Evolutionary conservation across 192 early-diverging fungal species (phyloP), one percentile per base, ranked within the genome.

Genomic region (Gaertneriomyces sp.): DNA sequence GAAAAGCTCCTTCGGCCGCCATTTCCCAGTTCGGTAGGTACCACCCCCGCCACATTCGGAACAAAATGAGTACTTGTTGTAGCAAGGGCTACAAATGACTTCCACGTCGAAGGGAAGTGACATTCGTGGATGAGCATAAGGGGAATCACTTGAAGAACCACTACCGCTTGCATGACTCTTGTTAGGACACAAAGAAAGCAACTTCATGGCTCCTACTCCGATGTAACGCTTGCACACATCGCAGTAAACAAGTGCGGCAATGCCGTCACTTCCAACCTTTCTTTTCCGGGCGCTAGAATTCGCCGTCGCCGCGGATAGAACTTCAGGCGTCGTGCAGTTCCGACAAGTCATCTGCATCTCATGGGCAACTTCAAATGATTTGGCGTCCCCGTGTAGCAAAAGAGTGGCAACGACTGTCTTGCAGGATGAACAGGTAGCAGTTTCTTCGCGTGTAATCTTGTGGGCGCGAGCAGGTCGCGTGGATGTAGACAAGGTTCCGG

Each of bases 1-100:
- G 67, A 77, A 77, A 5, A 77, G 45, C 66, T 58, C 74, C 47
- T 43, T 40, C 9, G 76, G 76, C 4, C 76, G 50, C 53, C 55
- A 77, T 50, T 77, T 77, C 19, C 76, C 76, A n/a, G 80, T 82
- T 4, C 80, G 69, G 20, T 47, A 57, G 42, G 78, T 79, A 6
- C 80, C 80, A 16, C 80, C 80, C 25, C 80, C 75, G 14, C 80
- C 80, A 53, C 80, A 82, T 75, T 82, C 77, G 33, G 71, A 69
- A 60, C 80, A 79, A 33, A 82, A 75, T 47, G 75, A 59, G 60
- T 82, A 79, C 49, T 61, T 74, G 25, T 45, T 45, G 12, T 63
- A 42, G 60, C 81, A 83, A 5, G 58, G 43, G 6, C 39, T 42
- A 58, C 81, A 83, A 8, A 83, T 63, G 53, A 76, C 68, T 51